Percentiles rank a stretch among this genome's conserved stretches.
phyloP scores from a whole-genome alignment of 768 basidiomycete species.

The Phaffia australis region DNA sequence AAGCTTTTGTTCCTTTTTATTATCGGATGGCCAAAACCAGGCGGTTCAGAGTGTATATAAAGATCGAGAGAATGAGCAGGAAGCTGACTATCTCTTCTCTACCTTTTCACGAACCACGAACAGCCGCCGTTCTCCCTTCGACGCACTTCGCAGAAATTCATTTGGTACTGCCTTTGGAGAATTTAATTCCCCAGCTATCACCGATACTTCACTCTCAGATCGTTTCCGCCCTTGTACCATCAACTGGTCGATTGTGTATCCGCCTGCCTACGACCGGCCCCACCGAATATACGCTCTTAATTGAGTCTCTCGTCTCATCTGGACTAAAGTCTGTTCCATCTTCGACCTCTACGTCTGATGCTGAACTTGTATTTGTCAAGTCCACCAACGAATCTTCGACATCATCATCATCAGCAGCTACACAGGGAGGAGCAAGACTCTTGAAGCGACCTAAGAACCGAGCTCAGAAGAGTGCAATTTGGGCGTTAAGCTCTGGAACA shows the following conservation, averaged over 20 bases:
- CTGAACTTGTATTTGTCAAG: slow-evolving; percentile 46
- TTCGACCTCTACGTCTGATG: slow-evolving; percentile 77
- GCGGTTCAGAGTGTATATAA: no score
- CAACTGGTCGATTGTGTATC: slow-evolving; percentile 55
- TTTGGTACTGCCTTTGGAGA: slow-evolving; percentile 52
- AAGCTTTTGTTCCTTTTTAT: not conserved
- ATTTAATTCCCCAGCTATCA: slow-evolving; percentile 52
- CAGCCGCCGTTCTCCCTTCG: slow-evolving; percentile 28
- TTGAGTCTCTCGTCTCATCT: slow-evolving; percentile 1
- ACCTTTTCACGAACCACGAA: not conserved
- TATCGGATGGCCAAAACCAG: slow-evolving; percentile 44
- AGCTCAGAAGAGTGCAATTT: slow-evolving; percentile 22
- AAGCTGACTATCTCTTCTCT: not conserved
- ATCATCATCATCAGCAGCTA: not conserved
- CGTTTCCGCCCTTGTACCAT: slow-evolving; percentile 50
- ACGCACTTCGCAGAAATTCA: slow-evolving; percentile 41
- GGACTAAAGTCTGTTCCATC: slow-evolving; percentile 30
- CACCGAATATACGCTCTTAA: slow-evolving; percentile 35
- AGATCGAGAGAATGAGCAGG: no score
- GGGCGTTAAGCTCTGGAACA: slow-evolving; percentile 15
- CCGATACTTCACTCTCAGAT: slow-evolving; percentile 53
- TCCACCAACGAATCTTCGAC: not conserved
- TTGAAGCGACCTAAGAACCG: slow-evolving; percentile 13
- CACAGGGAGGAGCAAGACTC: slow-evolving; percentile 9
- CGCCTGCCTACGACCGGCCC: slow-evolving; percentile 39